Conservation (phyloP, 2,329 filamentous ascomycete genomes). For the Sporothrix variecibatus region DNA sequence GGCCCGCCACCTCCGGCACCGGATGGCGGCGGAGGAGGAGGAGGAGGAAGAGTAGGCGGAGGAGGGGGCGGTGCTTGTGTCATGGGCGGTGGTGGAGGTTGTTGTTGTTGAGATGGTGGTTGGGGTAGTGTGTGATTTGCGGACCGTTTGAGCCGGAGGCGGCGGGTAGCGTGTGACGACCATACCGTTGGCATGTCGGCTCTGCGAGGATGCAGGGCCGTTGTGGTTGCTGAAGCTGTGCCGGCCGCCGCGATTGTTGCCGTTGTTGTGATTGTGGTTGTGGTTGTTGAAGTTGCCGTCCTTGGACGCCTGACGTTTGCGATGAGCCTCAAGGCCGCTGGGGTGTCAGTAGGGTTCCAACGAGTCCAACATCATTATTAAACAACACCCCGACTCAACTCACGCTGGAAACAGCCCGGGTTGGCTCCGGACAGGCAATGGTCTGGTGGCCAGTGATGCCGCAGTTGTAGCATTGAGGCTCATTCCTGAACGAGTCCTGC, state of each 20-base stretch:
- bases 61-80: constrained; percentile 14
- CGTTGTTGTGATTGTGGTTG: neutral
- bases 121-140: constrained; percentile 36
- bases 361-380: neutral
- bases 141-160: constrained; percentile 40
- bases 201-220: constrained; percentile 31
- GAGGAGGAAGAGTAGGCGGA: constrained; percentile 32
- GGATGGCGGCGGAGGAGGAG: constrained; percentile 30
- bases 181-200: constrained; percentile 36
- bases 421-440: constrained; percentile 55
- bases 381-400: constrained; percentile 37
- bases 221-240: constrained; percentile 17
- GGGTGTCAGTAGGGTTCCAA: neutral
- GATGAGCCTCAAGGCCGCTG: constrained; percentile 33
- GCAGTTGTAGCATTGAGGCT: constrained; percentile 56
- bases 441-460: constrained; percentile 54
- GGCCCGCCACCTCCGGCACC: neutral
- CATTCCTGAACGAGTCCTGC: constrained; percentile 35
- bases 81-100: constrained; percentile 29
- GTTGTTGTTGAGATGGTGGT: constrained; percentile 34
- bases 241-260: neutral
- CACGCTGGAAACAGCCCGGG: constrained; percentile 52
- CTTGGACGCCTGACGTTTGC: constrained; percentile 31
- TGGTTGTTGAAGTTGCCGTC: constrained; percentile 9
- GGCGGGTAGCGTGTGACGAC: constrained; percentile 43